Conservation (phyloP, 2,329 filamentous ascomycete genomes). For the Stachybotrys chlorohalonatus region DNA sequence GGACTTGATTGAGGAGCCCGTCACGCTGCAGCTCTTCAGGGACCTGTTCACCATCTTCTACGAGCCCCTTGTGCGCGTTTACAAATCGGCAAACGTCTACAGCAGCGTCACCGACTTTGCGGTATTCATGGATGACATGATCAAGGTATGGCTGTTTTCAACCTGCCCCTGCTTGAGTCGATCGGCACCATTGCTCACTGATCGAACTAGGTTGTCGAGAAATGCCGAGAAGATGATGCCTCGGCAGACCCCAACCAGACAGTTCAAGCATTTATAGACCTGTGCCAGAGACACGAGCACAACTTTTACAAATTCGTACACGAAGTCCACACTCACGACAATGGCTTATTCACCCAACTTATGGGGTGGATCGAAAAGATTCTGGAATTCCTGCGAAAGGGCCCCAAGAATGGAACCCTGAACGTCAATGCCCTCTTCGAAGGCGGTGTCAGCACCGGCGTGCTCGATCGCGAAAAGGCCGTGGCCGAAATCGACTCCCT, state of each 20-base stretch:
- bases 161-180: not conserved
- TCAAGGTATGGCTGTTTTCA: constrained; percentile 46
- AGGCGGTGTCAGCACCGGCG: constrained; percentile 58
- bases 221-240: constrained; percentile 64
- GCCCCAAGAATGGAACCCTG: constrained; percentile 74
- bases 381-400: constrained; percentile 81
- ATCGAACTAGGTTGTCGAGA: constrained; percentile 46
- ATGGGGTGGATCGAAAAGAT: constrained; percentile 98
- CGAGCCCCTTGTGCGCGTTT: constrained; percentile 90
- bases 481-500: constrained; percentile 75
- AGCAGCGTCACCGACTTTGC: constrained; percentile 96
- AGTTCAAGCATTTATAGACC: constrained; percentile 93
- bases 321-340: constrained; percentile 94
- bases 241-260: constrained; percentile 96
- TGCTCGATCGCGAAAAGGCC: constrained; percentile 63
- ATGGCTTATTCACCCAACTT: constrained; percentile 88
- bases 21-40: constrained; percentile 91
- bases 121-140: constrained; percentile 85
- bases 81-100: constrained; percentile 98
- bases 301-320: constrained; percentile 99
- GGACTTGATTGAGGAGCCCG: constrained; percentile 86
- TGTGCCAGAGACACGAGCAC: constrained; percentile 88
- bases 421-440: constrained; percentile 93
- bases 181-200: not conserved
- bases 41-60: constrained; percentile 99